Base-by-base conservation (phyloP, 306 rosid genomes). In the Medicago ruthenica region DNA sequence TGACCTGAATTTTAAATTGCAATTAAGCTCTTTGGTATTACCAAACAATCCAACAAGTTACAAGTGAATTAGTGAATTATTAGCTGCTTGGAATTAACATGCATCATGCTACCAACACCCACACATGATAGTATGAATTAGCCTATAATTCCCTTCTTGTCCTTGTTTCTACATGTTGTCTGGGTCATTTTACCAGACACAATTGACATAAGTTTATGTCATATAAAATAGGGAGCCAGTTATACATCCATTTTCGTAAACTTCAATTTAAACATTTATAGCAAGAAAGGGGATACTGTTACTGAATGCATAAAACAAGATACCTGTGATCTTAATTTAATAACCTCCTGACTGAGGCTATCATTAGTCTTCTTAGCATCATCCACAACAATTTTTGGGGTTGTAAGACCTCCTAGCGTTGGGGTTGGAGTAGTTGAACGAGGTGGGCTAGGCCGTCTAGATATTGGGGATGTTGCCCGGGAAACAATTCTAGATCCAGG, bases 401-500 rank as follows among this genome's bases (percentile, higher is more conserved):
- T 89, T 44, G 96, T 88, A 75, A 95, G 99, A 80, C 99, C 99
- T 77, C 97, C 99, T 27, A 95, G 84, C 63, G 99, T 95, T 74
- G 99, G 99, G 67, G 97, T 95, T 60, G 99, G 99, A 54, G 99
- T 95, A 20, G 99, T 95, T 80, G 99, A 92, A 67, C 99, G 99
- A 16, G 97, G 99, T 53, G 99, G 99, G 86, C 99, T 95, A 42
- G 97, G 91, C 41, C 97, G 89, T 88, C 99, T 92, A 42, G 99
- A 95, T 81, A 95, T 89, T 62, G 99, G 99, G 66, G 97, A 92
- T 79, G 99, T 95, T 70, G 99, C 99, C 76, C 99, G 89, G 53
- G 99, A 95, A 78, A 90, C 97, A 84, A 95, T 95, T 89, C 99
- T 95, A 59, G 99, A 95, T 85, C 99, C 99, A 71, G 99, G 99